These are phyloP conservation scores for Apophysomyces ossiformis DNA, from an alignment of 371 early-diverging fungal species.

Conservation along the genomic window DNA sequence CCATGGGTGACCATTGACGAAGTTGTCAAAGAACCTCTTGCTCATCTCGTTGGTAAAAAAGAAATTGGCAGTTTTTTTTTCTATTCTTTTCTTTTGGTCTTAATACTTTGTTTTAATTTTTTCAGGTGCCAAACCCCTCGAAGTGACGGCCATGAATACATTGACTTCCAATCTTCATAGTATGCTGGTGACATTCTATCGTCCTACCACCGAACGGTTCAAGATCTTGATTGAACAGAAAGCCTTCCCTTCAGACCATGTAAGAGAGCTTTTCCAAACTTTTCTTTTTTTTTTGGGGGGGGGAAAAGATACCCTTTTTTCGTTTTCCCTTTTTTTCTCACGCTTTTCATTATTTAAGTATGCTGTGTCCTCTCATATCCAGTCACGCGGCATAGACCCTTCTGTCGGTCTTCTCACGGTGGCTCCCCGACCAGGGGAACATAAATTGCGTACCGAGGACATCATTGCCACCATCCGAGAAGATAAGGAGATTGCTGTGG, in stretches of 20 bases:
- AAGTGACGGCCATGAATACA: slow-evolving; percentile 92
- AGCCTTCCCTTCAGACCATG: slow-evolving; percentile 95
- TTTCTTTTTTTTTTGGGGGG: no score
- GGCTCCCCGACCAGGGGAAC: slow-evolving; percentile 77
- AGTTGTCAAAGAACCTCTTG: slow-evolving; percentile 69
- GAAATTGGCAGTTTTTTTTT: background rate
- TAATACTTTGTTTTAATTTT: background rate
- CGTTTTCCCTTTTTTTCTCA: slow-evolving; percentile 43
- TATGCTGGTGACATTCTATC: slow-evolving; percentile 91
- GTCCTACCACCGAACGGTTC: slow-evolving; percentile 73
- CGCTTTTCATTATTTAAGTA: slow-evolving; percentile 56
- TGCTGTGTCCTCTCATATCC: slow-evolving; percentile 87
- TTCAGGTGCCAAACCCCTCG: slow-evolving; percentile 76
- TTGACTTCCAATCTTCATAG: slow-evolving; percentile 93
- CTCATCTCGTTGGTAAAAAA: slow-evolving; percentile 76
- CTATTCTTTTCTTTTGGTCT: no score
- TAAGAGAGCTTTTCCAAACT: slow-evolving; percentile 22
- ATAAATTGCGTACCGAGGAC: slow-evolving; percentile 75
- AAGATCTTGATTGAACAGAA: slow-evolving; percentile 93
- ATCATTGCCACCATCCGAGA: slow-evolving; percentile 76
- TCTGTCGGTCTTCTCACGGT: slow-evolving; percentile 72
- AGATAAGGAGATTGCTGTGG: slow-evolving; percentile 82
- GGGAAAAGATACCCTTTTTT: no score
- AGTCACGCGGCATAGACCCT: slow-evolving; percentile 82
- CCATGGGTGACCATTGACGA: slow-evolving; percentile 92